phyloP scores from a whole-genome alignment of 2,329 filamentous ascomycete genomes.

The Raffaelea arxii region DNA sequence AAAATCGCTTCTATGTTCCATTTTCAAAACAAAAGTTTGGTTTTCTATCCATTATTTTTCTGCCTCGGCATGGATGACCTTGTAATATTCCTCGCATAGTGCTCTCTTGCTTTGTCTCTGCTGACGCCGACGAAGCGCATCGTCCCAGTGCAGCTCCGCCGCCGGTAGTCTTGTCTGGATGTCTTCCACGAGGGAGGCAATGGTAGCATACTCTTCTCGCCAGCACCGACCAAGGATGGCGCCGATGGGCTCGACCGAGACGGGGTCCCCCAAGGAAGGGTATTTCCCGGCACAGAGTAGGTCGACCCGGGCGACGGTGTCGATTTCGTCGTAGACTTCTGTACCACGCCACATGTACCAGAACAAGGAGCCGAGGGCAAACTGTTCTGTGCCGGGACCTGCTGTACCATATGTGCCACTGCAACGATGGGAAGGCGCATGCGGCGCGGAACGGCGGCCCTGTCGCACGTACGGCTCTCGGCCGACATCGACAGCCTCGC shows the following conservation, averaged over 20 bases:
- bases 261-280: not conserved
- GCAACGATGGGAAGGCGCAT: too few species aligned
- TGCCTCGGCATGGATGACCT: too few species aligned
- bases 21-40: too few species aligned
- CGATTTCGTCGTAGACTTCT: not conserved
- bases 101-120: too few species aligned
- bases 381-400: not conserved
- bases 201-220: not conserved
- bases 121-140: not conserved
- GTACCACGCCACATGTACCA: constrained; percentile 1
- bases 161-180: not conserved
- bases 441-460: not conserved
- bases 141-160: not conserved
- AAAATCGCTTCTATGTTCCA: too few species aligned
- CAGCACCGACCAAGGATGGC: not conserved
- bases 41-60: too few species aligned
- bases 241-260: not conserved
- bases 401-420: not conserved
- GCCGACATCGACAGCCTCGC: not conserved
- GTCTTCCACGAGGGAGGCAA: not conserved
- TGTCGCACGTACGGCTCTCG: not conserved
- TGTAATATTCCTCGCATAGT: too few species aligned
- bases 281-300: not conserved
- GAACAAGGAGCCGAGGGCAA: not conserved
- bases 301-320: not conserved